These are phyloP conservation scores for Phytophthora uliginosa DNA, from an alignment of 352 stramenopile genomes.

Conservation along the genomic window DNA sequence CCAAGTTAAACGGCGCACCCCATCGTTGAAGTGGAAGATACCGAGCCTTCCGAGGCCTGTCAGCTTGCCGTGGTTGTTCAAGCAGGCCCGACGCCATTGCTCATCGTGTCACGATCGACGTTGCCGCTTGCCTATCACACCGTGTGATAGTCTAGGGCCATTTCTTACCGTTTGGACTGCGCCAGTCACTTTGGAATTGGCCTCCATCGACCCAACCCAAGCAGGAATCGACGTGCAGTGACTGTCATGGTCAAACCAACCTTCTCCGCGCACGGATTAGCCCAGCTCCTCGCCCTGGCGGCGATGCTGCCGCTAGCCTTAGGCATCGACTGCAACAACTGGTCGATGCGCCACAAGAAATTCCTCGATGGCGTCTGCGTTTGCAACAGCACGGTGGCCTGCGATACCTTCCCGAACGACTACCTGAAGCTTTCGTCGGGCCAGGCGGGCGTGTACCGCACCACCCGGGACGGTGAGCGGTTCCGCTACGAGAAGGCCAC, in stretches of 20 bases:
- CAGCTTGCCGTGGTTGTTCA: background rate
- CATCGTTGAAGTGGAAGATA: conserved; percentile 27
- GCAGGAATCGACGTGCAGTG: background rate
- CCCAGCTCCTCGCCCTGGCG: background rate
- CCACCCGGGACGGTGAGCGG: conserved; percentile 53
- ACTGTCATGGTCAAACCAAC: conserved; percentile 1
- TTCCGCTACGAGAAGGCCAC: conserved; percentile 50
- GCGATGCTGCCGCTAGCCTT: conserved; percentile 1
- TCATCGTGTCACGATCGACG: background rate
- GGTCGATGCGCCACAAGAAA: conserved; percentile 57
- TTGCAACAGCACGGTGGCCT: conserved; percentile 50
- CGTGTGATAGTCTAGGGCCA: conserved; percentile 5
- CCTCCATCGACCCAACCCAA: conserved; percentile 3
- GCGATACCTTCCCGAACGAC: conserved; percentile 46
- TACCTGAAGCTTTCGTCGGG: conserved; percentile 36
- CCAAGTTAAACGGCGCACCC: conserved; percentile 12
- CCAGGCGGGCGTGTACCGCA: conserved; percentile 59
- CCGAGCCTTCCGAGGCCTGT: background rate
- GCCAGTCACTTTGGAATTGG: conserved; percentile 22
- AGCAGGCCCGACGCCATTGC: conserved; percentile 1
- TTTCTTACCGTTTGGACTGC: background rate
- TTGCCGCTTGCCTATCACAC: conserved; percentile 14
- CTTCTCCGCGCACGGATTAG: background rate
- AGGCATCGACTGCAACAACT: conserved; percentile 32
- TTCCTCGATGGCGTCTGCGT: conserved; percentile 65